These are phyloP conservation scores for Sphaerostilbella broomeana DNA, from an alignment of 2,329 filamentous ascomycete genomes.

Conservation along the genomic window DNA sequence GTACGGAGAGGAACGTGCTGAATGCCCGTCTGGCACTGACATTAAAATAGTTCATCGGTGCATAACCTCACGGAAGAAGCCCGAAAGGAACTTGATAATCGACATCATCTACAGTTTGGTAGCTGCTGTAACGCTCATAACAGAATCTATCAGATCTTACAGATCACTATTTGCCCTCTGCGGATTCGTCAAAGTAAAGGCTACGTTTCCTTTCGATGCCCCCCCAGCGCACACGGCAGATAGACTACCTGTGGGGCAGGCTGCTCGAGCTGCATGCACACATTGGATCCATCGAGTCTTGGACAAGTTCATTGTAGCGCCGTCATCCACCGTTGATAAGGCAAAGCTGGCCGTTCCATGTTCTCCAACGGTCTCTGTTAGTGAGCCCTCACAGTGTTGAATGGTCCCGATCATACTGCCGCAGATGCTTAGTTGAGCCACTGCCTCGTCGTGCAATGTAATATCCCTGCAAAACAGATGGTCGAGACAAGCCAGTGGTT, in stretches of 20 bases:
- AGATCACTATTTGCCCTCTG: not conserved
- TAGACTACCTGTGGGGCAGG: constrained; percentile 45
- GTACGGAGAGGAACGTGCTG: no score
- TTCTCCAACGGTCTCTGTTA: constrained; percentile 37
- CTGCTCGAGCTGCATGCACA: constrained; percentile 44
- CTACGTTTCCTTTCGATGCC: constrained; percentile 39
- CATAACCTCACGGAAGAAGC: no score
- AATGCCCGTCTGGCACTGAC: no score
- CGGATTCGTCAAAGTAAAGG: constrained; percentile 31
- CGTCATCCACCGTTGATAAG: constrained; percentile 34
- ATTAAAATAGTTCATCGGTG: no score
- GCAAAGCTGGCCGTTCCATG: constrained; percentile 43
- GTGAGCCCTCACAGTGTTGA: constrained; percentile 36
- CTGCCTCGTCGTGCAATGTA: constrained; percentile 43
- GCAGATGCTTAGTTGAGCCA: constrained; percentile 43
- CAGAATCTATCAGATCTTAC: not conserved
- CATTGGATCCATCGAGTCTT: constrained; percentile 49
- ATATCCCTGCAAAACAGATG: no score
- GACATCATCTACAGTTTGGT: no score
- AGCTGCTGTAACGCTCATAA: no score
- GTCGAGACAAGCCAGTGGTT: no score
- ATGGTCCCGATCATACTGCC: constrained; percentile 44
- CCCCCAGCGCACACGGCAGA: constrained; percentile 31
- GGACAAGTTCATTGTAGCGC: constrained; percentile 45
- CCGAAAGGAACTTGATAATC: no score